Evolutionary conservation across 192 early-diverging fungal species (phyloP).

Genomic region (Coemansia sp.): DNA sequence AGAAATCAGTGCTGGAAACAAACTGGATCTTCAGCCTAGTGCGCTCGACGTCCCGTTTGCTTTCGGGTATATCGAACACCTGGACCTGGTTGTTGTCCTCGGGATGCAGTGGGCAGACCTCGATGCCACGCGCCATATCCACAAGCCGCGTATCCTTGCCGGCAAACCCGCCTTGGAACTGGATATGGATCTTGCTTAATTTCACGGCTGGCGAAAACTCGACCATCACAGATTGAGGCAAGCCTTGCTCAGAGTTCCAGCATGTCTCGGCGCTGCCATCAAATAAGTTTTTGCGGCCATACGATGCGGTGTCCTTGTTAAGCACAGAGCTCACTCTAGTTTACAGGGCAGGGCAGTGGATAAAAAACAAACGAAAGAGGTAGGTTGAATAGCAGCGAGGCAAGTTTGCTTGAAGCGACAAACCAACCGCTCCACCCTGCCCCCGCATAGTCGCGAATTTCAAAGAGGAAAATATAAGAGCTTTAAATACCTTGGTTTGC

Average conservation of each 20-base stretch:
- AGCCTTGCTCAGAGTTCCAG: slow-evolving; percentile 90
- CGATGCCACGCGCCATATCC: slow-evolving; percentile 33
- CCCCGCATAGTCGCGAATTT: too few species aligned
- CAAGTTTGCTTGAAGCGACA: too few species aligned
- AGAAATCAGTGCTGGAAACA: slow-evolving; percentile 72
- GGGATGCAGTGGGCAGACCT: slow-evolving; percentile 61
- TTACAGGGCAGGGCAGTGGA: too few species aligned
- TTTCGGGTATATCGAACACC: slow-evolving; percentile 38
- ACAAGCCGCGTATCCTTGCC: slow-evolving; percentile 65
- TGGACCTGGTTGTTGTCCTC: slow-evolving; percentile 71
- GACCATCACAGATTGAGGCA: slow-evolving; percentile 71
- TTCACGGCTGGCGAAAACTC: slow-evolving; percentile 59
- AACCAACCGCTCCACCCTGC: too few species aligned
- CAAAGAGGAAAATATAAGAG: too few species aligned
- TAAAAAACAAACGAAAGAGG: too few species aligned
- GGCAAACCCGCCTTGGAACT: slow-evolving; percentile 88
- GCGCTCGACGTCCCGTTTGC: slow-evolving; percentile 21
- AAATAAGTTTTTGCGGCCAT: slow-evolving; percentile 78
- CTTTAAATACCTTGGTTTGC: neutral
- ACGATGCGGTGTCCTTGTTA: slow-evolving; percentile 69
- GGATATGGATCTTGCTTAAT: slow-evolving; percentile 51
- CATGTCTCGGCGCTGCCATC: slow-evolving; percentile 83
- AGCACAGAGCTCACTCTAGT: slow-evolving; percentile 83
- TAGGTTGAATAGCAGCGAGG: too few species aligned
- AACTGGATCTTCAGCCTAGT: slow-evolving; percentile 1